A percentile compares a stretch with the other conserved stretches of the same genome.
These are phyloP conservation scores for Chrysopogon serrulatus DNA, from an alignment of 176 grass and related monocot species.

Conservation along the genomic window DNA sequence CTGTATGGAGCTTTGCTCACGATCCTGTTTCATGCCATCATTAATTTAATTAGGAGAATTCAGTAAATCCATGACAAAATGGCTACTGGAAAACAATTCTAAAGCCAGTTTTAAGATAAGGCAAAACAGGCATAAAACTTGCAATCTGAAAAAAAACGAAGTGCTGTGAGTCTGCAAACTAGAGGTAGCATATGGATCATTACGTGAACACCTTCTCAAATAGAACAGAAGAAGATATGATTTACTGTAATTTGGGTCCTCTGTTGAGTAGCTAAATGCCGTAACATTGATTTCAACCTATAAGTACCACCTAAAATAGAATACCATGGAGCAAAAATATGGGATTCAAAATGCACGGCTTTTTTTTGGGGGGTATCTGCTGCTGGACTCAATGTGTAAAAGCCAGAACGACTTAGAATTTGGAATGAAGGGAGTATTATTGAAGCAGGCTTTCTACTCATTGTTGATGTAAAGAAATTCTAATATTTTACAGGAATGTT, in stretches of 20 bases:
- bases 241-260: neutral
- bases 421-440: too few relatives aligned
- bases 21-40: constrained; percentile 40
- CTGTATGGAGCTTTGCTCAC: constrained; percentile 79
- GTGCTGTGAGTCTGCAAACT: neutral
- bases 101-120: neutral
- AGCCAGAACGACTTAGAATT: too few relatives aligned
- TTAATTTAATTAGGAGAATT: neutral
- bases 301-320: neutral
- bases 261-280: neutral
- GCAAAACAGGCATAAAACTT: neutral
- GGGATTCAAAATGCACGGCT: neutral
- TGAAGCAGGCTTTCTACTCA: neutral
- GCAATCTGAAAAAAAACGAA: neutral
- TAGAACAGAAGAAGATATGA: neutral
- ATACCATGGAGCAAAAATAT: neutral
- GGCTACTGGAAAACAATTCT: neutral
- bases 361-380: too few relatives aligned
- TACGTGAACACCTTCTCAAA: neutral
- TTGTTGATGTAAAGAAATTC: neutral
- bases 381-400: too few relatives aligned
- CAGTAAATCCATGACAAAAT: neutral
- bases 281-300: neutral
- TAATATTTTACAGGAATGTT: neutral
- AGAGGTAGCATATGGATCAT: neutral